Percentiles rank a stretch among this genome's conserved stretches.
These are phyloP conservation scores for Coemansia sp. DNA, from an alignment of 371 early-diverging fungal species.

Conservation along the genomic window DNA sequence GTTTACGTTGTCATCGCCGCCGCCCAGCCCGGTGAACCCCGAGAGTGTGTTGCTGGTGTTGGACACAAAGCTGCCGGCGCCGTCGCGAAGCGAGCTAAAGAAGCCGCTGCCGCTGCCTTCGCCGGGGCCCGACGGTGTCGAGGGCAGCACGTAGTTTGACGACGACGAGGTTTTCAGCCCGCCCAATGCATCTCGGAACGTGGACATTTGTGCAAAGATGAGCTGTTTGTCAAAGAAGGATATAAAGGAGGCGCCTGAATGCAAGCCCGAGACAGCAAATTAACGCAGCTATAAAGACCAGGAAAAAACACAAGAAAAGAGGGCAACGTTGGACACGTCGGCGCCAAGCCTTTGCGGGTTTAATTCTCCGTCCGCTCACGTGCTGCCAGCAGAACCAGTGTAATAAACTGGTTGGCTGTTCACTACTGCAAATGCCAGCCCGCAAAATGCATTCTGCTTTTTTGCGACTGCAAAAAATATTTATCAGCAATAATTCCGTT, in stretches of 20 bases:
- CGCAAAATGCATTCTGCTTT: too few species aligned
- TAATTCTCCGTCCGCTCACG: too few species aligned
- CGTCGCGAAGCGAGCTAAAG: conserved; percentile 40
- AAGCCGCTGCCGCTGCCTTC: conserved; percentile 26
- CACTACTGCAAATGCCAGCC: background rate
- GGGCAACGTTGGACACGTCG: too few species aligned
- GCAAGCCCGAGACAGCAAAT: conserved; percentile 1
- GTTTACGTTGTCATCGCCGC: conserved; percentile 4
- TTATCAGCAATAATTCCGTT: background rate
- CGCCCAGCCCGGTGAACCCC: conserved; percentile 13
- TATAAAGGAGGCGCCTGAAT: background rate
- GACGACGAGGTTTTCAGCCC: conserved; percentile 49
- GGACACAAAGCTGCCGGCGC: conserved; percentile 41
- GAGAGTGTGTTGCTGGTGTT: conserved; percentile 33
- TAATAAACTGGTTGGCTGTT: too few species aligned
- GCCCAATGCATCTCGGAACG: conserved; percentile 45
- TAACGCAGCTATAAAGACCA: too few species aligned
- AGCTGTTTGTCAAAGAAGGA: background rate
- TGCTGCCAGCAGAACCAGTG: too few species aligned
- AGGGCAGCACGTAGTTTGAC: conserved; percentile 33
- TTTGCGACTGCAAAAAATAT: background rate
- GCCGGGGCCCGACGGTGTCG: conserved; percentile 15
- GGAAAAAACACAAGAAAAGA: too few species aligned
- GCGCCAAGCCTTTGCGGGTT: too few species aligned
- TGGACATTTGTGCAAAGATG: conserved; percentile 19